A percentile compares a stretch with the other conserved stretches of the same genome.
Conservation (phyloP, 2,329 filamentous ascomycete genomes). For the Exserohilum turcica region DNA sequence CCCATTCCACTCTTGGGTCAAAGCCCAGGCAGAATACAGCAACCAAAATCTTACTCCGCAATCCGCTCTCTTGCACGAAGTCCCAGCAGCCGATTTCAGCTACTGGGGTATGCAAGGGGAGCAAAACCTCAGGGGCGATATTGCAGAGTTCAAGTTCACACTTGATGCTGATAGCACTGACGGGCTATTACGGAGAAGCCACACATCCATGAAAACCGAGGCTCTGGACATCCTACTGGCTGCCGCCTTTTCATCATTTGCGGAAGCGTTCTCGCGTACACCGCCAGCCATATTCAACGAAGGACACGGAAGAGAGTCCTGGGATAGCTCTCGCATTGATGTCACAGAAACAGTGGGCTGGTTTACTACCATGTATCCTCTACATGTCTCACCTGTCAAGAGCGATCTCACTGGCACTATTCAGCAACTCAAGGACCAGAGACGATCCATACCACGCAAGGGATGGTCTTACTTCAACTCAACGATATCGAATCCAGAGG, state of each 20-base stretch:
- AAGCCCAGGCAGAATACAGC: constrained; percentile 6
- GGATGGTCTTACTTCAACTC: constrained; percentile 2
- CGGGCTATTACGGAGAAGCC: not conserved
- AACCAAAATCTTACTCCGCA: not conserved
- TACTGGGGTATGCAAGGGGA: constrained; percentile 4
- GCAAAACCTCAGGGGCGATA: no score
- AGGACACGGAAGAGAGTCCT: not conserved
- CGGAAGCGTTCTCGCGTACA: not conserved
- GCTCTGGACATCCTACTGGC: not conserved
- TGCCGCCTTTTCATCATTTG: not conserved
- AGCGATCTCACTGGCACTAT: not conserved
- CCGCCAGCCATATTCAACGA: not conserved
- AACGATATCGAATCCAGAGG: not conserved
- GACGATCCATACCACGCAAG: constrained; percentile 4
- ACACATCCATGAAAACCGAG: not conserved
- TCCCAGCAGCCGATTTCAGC: not conserved
- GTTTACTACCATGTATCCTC: constrained; percentile 23
- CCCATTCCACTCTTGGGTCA: constrained; percentile 6
- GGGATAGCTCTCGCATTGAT: constrained; percentile 3
- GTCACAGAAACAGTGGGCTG: constrained; percentile 23
- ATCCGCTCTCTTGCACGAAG: not conserved
- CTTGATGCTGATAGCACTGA: not conserved
- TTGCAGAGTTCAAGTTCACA: not conserved
- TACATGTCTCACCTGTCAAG: constrained; percentile 48
- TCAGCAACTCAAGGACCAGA: constrained; percentile 44